Evolutionary conservation across 2,329 filamentous ascomycete genomes (phyloP).

Genomic region (Eutypa lata): DNA sequence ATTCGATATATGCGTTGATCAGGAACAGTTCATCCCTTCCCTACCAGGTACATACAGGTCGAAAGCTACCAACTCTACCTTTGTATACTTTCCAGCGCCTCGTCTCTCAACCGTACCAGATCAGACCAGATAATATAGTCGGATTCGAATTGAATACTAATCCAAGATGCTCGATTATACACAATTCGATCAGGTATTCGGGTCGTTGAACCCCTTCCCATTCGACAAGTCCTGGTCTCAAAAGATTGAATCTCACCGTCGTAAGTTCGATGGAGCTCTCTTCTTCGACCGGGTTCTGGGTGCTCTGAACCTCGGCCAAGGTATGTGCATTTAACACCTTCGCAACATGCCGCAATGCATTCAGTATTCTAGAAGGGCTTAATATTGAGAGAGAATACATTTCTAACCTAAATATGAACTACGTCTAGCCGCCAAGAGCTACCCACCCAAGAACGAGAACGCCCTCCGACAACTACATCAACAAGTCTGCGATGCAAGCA

Average conservation of each 20-base stretch:
- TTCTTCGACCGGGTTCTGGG: constrained; percentile 79
- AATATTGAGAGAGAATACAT: too few species aligned
- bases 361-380: too few species aligned
- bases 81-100: too few species aligned
- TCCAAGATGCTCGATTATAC: constrained; percentile 59
- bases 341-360: too few species aligned
- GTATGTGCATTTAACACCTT: too few species aligned
- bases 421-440: constrained; percentile 53
- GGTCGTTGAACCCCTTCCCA: constrained; percentile 53
- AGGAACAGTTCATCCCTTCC: too few species aligned
- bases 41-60: too few species aligned
- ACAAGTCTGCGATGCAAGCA: constrained; percentile 60
- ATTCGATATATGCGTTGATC: too few species aligned
- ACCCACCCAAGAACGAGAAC: constrained; percentile 69
- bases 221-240: constrained; percentile 61
- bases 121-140: too few species aligned
- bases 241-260: constrained; percentile 64
- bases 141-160: not conserved
- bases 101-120: too few species aligned
- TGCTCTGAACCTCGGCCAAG: constrained; percentile 65
- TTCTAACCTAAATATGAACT: constrained; percentile 3
- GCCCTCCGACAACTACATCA: constrained; percentile 68
- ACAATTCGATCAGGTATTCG: constrained; percentile 67
- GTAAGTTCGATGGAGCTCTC: constrained; percentile 64
- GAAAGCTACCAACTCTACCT: too few species aligned